Evolutionary conservation across 805 yeast genomes (phyloP).

Genomic region (Kluyveromyces dobzhanskii): DNA sequence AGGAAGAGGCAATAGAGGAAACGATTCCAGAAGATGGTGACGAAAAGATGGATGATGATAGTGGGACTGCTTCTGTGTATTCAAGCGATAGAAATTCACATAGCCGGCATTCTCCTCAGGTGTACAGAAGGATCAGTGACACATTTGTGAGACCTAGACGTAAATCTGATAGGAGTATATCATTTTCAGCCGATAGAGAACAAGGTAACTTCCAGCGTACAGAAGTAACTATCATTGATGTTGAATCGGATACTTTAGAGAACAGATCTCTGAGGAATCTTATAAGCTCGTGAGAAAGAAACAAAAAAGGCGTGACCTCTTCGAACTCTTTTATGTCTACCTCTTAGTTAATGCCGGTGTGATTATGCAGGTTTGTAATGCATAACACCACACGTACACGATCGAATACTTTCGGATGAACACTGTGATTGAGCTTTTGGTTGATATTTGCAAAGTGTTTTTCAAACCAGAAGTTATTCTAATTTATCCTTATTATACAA

Average conservation of each 20-base stretch:
- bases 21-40: conserved; percentile 6
- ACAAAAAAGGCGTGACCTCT: too few relatives aligned
- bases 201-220: conserved; percentile 18
- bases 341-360: too few relatives aligned
- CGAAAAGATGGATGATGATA: conserved; percentile 5
- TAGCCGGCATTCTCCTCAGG: conserved; percentile 1
- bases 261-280: conserved; percentile 14
- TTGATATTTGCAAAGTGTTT: too few relatives aligned
- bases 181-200: conserved; percentile 21
- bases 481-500: too few relatives aligned
- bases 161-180: conserved; percentile 20
- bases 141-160: conserved; percentile 18
- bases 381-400: too few relatives aligned
- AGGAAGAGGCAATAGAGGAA: neutral
- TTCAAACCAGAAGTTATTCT: too few relatives aligned
- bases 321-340: too few relatives aligned
- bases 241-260: conserved; percentile 18
- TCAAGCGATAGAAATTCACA: conserved; percentile 5
- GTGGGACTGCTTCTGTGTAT: neutral
- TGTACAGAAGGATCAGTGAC: conserved; percentile 13
- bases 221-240: conserved; percentile 15
- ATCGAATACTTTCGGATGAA: too few relatives aligned
- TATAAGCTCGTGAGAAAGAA: conserved; percentile 1
- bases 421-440: too few relatives aligned
- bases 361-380: too few relatives aligned